Conservation (phyloP, 768 basidiomycete genomes). For the Pulveroboletus frians region DNA sequence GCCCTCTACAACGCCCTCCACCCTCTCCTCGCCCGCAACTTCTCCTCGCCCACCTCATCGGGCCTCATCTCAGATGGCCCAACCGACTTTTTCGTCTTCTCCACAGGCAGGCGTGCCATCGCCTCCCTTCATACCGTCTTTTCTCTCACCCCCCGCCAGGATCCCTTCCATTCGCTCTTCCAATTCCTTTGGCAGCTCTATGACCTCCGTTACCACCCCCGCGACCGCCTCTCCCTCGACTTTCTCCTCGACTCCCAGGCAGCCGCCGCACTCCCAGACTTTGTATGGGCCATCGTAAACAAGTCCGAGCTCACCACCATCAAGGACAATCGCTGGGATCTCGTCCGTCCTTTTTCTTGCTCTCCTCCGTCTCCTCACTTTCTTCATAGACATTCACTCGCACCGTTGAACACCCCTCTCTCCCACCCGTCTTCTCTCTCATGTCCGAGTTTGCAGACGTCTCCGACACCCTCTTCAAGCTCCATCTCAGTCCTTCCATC, state of each 20-base stretch:
- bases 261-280: constrained; percentile 47
- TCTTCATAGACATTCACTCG: constrained; percentile 73
- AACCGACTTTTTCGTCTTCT: constrained; percentile 79
- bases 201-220: constrained; percentile 68
- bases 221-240: constrained; percentile 71
- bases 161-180: constrained; percentile 61
- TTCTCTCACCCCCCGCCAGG: constrained; percentile 77
- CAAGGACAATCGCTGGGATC: constrained; percentile 75
- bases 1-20: constrained; percentile 62
- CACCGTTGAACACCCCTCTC: constrained; percentile 55
- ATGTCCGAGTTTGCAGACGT: constrained; percentile 90
- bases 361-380: not conserved
- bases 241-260: constrained; percentile 56
- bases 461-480: constrained; percentile 72
- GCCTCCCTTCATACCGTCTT: constrained; percentile 76
- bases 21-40: constrained; percentile 61
- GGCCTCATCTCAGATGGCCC: constrained; percentile 64
- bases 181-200: constrained; percentile 59
- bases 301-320: constrained; percentile 73
- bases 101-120: constrained; percentile 77
- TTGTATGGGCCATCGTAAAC: constrained; percentile 78
- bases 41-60: constrained; percentile 56
- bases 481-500: constrained; percentile 32
- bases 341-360: constrained; percentile 49
- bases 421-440: constrained; percentile 61